These are phyloP conservation scores for Phialophora expanda DNA, from an alignment of 2,329 filamentous ascomycete species.

Conservation along the genomic window DNA sequence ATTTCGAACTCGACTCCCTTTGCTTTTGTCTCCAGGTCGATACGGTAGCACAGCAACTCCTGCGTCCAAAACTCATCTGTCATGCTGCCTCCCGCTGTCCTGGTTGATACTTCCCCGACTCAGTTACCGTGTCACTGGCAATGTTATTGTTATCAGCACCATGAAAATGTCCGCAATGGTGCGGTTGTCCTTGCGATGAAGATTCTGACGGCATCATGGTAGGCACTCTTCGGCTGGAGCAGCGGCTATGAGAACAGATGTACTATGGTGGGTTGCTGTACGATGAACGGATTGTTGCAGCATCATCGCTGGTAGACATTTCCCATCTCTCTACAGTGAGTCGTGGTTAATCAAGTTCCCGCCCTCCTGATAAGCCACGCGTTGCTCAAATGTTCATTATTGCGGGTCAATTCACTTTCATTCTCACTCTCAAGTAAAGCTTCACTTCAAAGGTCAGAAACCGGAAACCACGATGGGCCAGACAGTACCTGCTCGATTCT, in stretches of 20 bases:
- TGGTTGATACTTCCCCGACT: background rate
- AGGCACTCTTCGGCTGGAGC: background rate
- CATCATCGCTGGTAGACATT: background rate
- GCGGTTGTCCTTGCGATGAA: background rate
- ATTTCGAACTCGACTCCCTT: background rate
- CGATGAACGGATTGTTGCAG: background rate
- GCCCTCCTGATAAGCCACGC: background rate
- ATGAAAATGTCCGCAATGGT: background rate
- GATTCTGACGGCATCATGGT: background rate
- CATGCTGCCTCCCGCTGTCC: background rate
- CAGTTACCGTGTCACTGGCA: background rate
- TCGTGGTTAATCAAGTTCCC: background rate
- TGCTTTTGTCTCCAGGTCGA: constrained; percentile 7
- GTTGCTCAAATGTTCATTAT: background rate
- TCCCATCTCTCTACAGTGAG: background rate
- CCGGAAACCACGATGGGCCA: constrained; percentile 19
- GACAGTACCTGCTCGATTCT: constrained; percentile 22
- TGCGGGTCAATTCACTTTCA: constrained; percentile 2
- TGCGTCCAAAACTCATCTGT: background rate
- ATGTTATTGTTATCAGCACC: background rate
- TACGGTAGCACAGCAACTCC: constrained; percentile 12
- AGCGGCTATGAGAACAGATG: background rate
- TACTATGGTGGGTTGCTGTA: background rate
- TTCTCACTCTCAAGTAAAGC: background rate
- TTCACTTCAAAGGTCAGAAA: background rate